These are phyloP conservation scores for Huntiella abstrusa DNA, from an alignment of 2,329 filamentous ascomycete genomes.

Conservation along the genomic window DNA sequence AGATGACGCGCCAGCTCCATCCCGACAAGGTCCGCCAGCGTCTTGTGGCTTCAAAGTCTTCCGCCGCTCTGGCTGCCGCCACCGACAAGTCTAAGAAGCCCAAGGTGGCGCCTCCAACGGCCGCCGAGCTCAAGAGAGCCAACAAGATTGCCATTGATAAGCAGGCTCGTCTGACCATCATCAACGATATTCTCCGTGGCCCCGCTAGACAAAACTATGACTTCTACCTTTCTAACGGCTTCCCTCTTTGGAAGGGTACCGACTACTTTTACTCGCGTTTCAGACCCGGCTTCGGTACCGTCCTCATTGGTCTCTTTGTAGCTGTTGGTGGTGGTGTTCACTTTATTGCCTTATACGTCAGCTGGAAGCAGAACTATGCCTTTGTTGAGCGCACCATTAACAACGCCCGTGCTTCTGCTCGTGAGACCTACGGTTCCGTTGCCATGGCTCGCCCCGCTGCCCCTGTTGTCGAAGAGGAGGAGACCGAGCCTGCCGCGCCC, in stretches of 20 bases:
- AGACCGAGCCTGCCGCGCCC: slow-evolving; percentile 21
- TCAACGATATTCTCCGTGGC: slow-evolving; percentile 71
- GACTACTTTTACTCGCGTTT: slow-evolving; percentile 96
- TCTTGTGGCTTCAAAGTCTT: slow-evolving; percentile 51
- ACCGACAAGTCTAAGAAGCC: slow-evolving; percentile 23
- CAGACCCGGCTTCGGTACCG: slow-evolving; percentile 73
- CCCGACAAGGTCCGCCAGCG: slow-evolving; percentile 89
- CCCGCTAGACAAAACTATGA: slow-evolving; percentile 74
- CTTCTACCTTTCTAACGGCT: slow-evolving; percentile 81
- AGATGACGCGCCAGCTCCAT: slow-evolving; percentile 65
- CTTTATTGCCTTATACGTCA: slow-evolving; percentile 68
- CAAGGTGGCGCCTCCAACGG: slow-evolving; percentile 52
- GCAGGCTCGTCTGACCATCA: slow-evolving; percentile 67
- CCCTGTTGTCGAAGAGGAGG: slow-evolving; percentile 23
- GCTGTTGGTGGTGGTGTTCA: slow-evolving; percentile 70
- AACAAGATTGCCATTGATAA: slow-evolving; percentile 66
- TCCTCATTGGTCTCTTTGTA: slow-evolving; percentile 63
- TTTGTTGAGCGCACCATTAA: slow-evolving; percentile 85
- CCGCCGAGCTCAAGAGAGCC: slow-evolving; percentile 57
- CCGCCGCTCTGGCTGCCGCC: slow-evolving; percentile 29
- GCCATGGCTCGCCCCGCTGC: slow-evolving; percentile 16
- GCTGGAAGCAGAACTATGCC: slow-evolving; percentile 75
- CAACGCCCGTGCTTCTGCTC: slow-evolving; percentile 71
- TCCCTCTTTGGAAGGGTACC: slow-evolving; percentile 90
- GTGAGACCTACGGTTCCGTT: slow-evolving; percentile 64